Conservation (phyloP, 371 early-diverging fungal genomes). For the Batkoa obscura region DNA sequence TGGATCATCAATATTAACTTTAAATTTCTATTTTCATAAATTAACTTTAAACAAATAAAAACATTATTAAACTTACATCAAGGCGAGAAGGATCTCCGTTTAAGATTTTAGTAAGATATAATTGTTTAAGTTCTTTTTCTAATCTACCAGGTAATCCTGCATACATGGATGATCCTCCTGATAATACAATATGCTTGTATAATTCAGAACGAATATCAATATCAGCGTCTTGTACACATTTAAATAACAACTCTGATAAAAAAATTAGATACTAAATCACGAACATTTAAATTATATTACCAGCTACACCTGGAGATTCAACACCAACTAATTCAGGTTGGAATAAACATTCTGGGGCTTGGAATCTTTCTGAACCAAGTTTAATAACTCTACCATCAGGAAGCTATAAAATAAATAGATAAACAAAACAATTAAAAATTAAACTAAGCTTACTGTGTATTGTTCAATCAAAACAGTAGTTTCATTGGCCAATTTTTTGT, state of each 20-base stretch:
- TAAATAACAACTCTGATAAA: slow-evolving; percentile 68
- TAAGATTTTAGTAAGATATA: slow-evolving; percentile 75
- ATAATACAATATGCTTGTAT: slow-evolving; percentile 90
- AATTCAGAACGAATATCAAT: slow-evolving; percentile 85
- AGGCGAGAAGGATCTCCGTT: slow-evolving; percentile 69
- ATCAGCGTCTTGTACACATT: slow-evolving; percentile 77
- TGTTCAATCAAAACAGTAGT: slow-evolving; percentile 89
- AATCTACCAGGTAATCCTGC: slow-evolving; percentile 89
- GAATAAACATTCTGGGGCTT: slow-evolving; percentile 96
- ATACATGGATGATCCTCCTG: slow-evolving; percentile 96
- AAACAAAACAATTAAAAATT: not conserved
- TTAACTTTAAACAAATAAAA: not conserved
- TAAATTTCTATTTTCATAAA: slow-evolving; percentile 55
- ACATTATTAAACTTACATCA: slow-evolving; percentile 27
- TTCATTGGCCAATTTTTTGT: slow-evolving; percentile 85
- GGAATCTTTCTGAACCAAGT: slow-evolving; percentile 91
- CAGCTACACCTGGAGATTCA: slow-evolving; percentile 83
- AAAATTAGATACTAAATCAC: too few relatives aligned
- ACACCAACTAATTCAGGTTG: slow-evolving; percentile 91
- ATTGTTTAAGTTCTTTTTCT: slow-evolving; percentile 93
- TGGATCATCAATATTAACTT: slow-evolving; percentile 92
- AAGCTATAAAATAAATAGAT: slow-evolving; percentile 23
- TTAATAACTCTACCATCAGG: slow-evolving; percentile 97
- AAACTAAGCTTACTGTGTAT: slow-evolving; percentile 47
- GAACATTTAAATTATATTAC: slow-evolving; percentile 17